Base-by-base conservation (phyloP, 148 eudicot genomes). In the Dianthus caryophyllus region DNA sequence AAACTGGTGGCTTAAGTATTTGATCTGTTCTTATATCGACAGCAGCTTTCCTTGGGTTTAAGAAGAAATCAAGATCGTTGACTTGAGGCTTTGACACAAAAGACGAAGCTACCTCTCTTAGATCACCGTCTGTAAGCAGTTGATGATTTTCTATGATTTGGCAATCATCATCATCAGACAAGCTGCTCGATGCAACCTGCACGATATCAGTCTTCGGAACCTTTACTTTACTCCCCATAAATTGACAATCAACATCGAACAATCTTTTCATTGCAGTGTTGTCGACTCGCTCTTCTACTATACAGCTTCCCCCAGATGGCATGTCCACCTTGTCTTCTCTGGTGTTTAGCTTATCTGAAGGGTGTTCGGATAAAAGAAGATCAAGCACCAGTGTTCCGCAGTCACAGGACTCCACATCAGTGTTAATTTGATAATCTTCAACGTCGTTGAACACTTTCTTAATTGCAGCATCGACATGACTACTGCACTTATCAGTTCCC, bases 1-100 rank as follows among this genome's bases (percentile, higher is more conserved):
- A 55, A 76, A 78, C 72, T 63, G 65, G 39, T 66, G 59, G 59
- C 71, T 74, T 77, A 33, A 48, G 22, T 52, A 65, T 76, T 62
- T 58, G 71, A 69, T 73, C 79, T 41, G 47, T 53, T 72, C 30
- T 81, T 77, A 39, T 63, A 36, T 62, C 71, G 36, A 29, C 62
- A 20, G 70, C 54, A 75, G 77, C 72, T 71, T 78, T 80, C 47
- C 36, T 70, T 33, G 86, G 91, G 80, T 87, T 84, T 56, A 87
- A 69, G 75, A 87, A 87, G 74, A 82, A 89, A 44, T 87, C 86
- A 53, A 89, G 96, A 71, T 89, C 85, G 73, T 73, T 77, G 51
- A 85, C 79, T 59, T 80, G 81, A 39, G 82, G 52, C 44, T 64
- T 64, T 17, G 87, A 67, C 64, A 78, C 68, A 68, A 59, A 72